Evolutionary conservation across 768 basidiomycete species (phyloP).

Genomic region (Amanita polypyramis): DNA sequence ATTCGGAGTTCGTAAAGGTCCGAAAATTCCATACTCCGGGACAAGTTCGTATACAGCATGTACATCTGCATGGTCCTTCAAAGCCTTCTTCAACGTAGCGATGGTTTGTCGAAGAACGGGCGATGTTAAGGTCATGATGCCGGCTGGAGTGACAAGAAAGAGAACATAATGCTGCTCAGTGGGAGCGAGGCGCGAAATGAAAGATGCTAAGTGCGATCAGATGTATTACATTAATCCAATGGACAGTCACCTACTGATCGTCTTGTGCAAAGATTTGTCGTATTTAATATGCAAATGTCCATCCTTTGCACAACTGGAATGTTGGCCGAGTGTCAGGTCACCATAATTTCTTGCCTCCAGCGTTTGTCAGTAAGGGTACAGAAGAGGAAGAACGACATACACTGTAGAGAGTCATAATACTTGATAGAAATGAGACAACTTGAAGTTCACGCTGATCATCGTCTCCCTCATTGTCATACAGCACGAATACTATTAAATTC

Average conservation of each 20-base stretch:
- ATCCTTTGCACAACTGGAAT: conserved; percentile 32
- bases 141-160: conserved; percentile 56
- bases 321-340: conserved; percentile 39
- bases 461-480: conserved; percentile 53
- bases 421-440: conserved; percentile 51
- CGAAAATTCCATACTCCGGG: conserved; percentile 50
- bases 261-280: conserved; percentile 60
- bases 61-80: conserved; percentile 33
- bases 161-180: conserved; percentile 40
- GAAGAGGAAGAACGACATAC: conserved; percentile 28
- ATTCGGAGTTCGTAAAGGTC: conserved; percentile 33
- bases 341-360: conserved; percentile 55
- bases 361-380: conserved; percentile 10
- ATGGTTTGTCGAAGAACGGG: conserved; percentile 61
- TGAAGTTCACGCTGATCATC: conserved; percentile 33
- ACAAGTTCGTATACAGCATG: conserved; percentile 65
- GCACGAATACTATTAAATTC: conserved; percentile 54
- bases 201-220: conserved; percentile 28
- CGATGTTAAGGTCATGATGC: conserved; percentile 53
- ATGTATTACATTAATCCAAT: neutral
- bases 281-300: conserved; percentile 57
- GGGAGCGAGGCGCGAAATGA: conserved; percentile 32
- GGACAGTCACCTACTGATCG: conserved; percentile 31
- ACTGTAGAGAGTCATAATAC: conserved; percentile 41
- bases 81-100: conserved; percentile 47